These are phyloP conservation scores for Maudiozyma bulderi DNA, from an alignment of 805 yeast species.

Conservation along the genomic window DNA sequence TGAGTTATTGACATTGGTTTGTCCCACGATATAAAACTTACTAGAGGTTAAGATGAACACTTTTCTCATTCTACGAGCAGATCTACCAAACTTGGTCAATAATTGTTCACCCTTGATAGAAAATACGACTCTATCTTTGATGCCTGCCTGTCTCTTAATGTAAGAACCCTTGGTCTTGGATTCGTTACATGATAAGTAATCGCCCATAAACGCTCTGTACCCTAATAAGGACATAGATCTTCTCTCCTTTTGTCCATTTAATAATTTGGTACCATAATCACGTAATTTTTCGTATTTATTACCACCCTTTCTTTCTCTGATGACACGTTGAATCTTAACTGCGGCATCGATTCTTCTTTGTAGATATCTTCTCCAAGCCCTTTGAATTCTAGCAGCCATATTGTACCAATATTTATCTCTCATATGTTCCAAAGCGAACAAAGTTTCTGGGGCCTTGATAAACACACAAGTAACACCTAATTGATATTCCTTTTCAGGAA, in stretches of 20 bases:
- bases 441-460: slow-evolving; percentile 92
- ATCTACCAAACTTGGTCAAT: slow-evolving; percentile 83
- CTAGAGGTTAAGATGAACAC: slow-evolving; percentile 59
- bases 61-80: slow-evolving; percentile 69
- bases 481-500: slow-evolving; percentile 77
- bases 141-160: slow-evolving; percentile 57
- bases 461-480: slow-evolving; percentile 87
- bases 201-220: slow-evolving; percentile 87
- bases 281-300: slow-evolving; percentile 76
- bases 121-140: slow-evolving; percentile 62
- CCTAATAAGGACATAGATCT: slow-evolving; percentile 82
- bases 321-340: slow-evolving; percentile 64
- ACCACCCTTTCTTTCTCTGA: slow-evolving; percentile 74
- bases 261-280: slow-evolving; percentile 66
- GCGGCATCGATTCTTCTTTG: slow-evolving; percentile 83
- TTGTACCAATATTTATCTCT: slow-evolving; percentile 96
- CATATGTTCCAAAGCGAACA: slow-evolving; percentile 91
- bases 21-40: slow-evolving; percentile 61
- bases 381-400: slow-evolving; percentile 95
- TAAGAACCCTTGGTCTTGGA: slow-evolving; percentile 68
- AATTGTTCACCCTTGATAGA: slow-evolving; percentile 76
- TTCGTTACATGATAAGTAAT: slow-evolving; percentile 78
- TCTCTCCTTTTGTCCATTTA: slow-evolving; percentile 76
- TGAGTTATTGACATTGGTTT: slow-evolving; percentile 55
- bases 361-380: slow-evolving; percentile 86